A percentile compares a stretch with the other conserved stretches of the same genome.
Conservation (phyloP, 179 eudicot species). For the Nepenthes alata region DNA sequence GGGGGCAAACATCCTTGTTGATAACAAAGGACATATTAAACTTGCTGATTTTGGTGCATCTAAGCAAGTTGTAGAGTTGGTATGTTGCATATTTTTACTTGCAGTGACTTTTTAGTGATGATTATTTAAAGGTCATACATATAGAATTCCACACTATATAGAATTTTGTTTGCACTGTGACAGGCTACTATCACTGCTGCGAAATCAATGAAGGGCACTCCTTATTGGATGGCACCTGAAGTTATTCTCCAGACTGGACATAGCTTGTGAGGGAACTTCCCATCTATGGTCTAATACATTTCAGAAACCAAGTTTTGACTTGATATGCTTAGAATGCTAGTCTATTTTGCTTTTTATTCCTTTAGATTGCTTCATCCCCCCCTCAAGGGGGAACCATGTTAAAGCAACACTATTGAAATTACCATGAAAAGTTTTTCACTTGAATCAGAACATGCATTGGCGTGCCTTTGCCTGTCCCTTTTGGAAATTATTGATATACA, state of each 20-base stretch:
- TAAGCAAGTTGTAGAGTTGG: conserved; percentile 82
- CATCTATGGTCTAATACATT: background rate
- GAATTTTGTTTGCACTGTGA: conserved; percentile 7
- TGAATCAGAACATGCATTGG: no score
- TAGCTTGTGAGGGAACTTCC: conserved; percentile 45
- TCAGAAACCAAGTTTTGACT: background rate
- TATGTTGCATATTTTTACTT: conserved; percentile 10
- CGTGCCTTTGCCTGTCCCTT: no score
- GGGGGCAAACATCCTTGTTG: conserved; percentile 90
- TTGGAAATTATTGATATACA: no score
- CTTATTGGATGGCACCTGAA: conserved; percentile 97
- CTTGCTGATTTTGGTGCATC: conserved; percentile 94
- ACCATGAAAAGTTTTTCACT: no score
- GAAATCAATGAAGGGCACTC: conserved; percentile 91
- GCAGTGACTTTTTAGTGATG: background rate
- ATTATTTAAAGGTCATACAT: background rate
- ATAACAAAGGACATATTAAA: conserved; percentile 69
- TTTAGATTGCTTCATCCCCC: no score
- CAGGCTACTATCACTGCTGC: conserved; percentile 83
- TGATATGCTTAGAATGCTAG: background rate
- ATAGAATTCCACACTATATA: background rate
- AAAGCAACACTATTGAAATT: no score
- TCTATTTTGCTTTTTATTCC: background rate
- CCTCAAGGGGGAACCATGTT: no score
- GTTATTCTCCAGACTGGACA: conserved; percentile 86